Conservation (phyloP, 768 basidiomycete species). For the Amylocystis lapponica region DNA sequence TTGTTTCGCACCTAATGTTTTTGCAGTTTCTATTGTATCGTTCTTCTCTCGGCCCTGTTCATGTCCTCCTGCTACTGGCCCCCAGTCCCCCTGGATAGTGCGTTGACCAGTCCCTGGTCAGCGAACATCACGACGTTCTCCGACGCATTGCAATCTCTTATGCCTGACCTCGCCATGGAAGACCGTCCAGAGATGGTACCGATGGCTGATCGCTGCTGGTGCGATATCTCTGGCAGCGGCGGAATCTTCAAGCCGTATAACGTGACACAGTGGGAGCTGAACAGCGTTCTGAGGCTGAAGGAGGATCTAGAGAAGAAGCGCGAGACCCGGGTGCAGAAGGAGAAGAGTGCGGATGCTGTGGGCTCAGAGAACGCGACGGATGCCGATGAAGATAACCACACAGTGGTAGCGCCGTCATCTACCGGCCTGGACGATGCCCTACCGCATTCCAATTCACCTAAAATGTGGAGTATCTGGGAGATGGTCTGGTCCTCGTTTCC, state of each 20-base stretch:
- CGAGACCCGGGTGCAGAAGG: slow-evolving; percentile 8
- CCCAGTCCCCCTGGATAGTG: slow-evolving; percentile 61
- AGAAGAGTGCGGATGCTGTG: background rate
- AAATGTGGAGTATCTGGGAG: background rate
- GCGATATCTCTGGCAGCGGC: slow-evolving; percentile 54
- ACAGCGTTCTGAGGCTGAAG: slow-evolving; percentile 48
- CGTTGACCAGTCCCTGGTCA: slow-evolving; percentile 61
- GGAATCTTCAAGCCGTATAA: slow-evolving; percentile 76
- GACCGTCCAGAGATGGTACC: slow-evolving; percentile 53
- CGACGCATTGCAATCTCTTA: slow-evolving; percentile 47
- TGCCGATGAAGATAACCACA: background rate
- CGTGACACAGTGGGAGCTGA: slow-evolving; percentile 65
- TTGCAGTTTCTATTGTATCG: slow-evolving; percentile 78
- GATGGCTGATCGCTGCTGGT: slow-evolving; percentile 81
- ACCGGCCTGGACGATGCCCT: background rate
- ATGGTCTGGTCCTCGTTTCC: background rate
- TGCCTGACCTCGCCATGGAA: slow-evolving; percentile 31
- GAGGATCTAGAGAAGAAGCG: slow-evolving; percentile 29
- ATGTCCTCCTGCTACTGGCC: slow-evolving; percentile 90
- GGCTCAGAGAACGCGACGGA: background rate
- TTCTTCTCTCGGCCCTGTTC: slow-evolving; percentile 77
- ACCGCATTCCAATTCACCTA: background rate
- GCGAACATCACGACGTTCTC: slow-evolving; percentile 69
- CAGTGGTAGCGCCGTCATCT: background rate
- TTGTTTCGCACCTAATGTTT: slow-evolving; percentile 1